Evolutionary conservation across 768 basidiomycete species (phyloP).

Genomic region (Lentinula aciculospora): DNA sequence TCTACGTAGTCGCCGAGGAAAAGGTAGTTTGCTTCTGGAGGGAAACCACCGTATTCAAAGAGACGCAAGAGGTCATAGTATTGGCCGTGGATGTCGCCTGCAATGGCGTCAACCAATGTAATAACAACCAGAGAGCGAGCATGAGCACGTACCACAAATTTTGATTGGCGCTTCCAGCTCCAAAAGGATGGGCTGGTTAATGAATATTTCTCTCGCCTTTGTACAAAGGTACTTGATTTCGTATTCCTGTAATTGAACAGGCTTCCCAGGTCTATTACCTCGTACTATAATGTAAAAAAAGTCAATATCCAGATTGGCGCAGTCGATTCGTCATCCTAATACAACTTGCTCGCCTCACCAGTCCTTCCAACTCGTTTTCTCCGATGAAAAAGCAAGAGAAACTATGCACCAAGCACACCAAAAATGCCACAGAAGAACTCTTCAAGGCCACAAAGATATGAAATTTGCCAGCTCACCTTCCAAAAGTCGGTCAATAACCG

Average conservation of each 20-base stretch:
- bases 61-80: slow-evolving; percentile 97
- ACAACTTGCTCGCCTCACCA: neutral
- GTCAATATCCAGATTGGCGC: neutral
- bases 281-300: slow-evolving; percentile 55
- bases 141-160: slow-evolving; percentile 82
- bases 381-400: neutral
- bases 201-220: slow-evolving; percentile 98
- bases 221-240: slow-evolving; percentile 99
- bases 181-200: slow-evolving; percentile 96
- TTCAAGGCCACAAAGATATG: neutral
- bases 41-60: slow-evolving; percentile 99
- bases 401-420: neutral
- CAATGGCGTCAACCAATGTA: slow-evolving; percentile 10
- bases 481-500: slow-evolving; percentile 95
- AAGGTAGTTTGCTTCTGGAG: slow-evolving; percentile 99
- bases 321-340: too few relatives aligned
- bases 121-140: slow-evolving; percentile 13
- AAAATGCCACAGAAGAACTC: neutral
- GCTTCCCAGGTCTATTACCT: slow-evolving; percentile 97
- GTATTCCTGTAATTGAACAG: slow-evolving; percentile 96
- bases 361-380: neutral
- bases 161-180: slow-evolving; percentile 99
- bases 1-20: slow-evolving; percentile 99
- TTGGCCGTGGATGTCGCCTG: slow-evolving; percentile 98
- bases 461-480: slow-evolving; percentile 69